Base-by-base conservation (phyloP, 2,329 filamentous ascomycete species). In the Arthrobotrys sinensis region DNA sequence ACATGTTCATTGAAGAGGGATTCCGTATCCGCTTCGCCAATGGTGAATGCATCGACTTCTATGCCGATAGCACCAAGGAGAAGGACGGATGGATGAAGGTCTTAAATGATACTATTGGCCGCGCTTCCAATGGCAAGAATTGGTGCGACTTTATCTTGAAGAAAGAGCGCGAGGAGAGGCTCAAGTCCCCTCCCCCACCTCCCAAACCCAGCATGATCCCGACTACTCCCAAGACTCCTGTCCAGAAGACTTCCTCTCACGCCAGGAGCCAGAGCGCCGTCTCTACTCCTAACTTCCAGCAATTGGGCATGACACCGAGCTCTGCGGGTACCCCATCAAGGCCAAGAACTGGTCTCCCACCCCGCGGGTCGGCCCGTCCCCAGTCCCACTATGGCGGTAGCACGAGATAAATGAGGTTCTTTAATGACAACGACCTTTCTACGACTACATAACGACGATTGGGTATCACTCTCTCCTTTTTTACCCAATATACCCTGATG, bases 11-110 rank as follows among this genome's bases (percentile, higher is more conserved):
- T 66, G 96, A 99, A 84, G 96, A 99, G 84, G 96, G 96, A 1
- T 99, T 99, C 91, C 93, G 96, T 46, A 97, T 99, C 84, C 93
- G 95, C 73, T 99, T 99, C 85, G 96, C 93, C 84, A 99, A 99
- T 83, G 96, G 96, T 79, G 96, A 99, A 85, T 91, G 97, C 80
- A 99, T 99, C 83, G 95, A 98, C 86, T 98, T 98, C 84, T 98
- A 99, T 83, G 96, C 95, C 83, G 95, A 98, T 85, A 94, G 90
- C 36, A 89, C 91, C 1, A 89, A 89, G 45, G 92, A 96, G 83
- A 99, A 98, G 86, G 93, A 97, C 53, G 92, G 90, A 68, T 99
- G 96, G 96, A 96, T 99, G 92, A 91, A 90, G 83, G 92, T 93
- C 12, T 89, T 99, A 21, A 88, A 88, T 2, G 94, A 98, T 50